phyloP scores from a whole-genome alignment of 129 eudicot genomes.

The Silybum marianum region DNA sequence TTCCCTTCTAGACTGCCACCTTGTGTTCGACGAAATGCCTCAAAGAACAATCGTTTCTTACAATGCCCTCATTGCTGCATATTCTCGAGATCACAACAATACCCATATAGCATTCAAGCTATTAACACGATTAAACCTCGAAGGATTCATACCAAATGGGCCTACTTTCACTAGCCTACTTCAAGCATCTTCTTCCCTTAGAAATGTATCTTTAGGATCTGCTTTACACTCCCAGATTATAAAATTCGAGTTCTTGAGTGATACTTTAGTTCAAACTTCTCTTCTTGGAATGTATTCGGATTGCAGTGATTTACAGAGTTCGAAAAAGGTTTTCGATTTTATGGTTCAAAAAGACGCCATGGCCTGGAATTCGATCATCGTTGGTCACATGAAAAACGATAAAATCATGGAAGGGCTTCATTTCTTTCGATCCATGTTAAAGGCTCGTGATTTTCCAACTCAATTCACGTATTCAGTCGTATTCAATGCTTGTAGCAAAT shows the following conservation, averaged over 20 bases:
- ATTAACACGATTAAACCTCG: slow-evolving; percentile 38
- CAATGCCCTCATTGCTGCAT: slow-evolving; percentile 67
- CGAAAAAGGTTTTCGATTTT: slow-evolving; percentile 46
- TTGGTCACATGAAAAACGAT: slow-evolving; percentile 61
- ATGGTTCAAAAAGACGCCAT: slow-evolving; percentile 50
- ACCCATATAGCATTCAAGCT: slow-evolving; percentile 43
- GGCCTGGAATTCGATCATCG: slow-evolving; percentile 79
- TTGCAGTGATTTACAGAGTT: slow-evolving; percentile 58
- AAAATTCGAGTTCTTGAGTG: slow-evolving; percentile 56
- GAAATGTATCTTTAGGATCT: slow-evolving; percentile 46
- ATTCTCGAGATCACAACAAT: slow-evolving; percentile 39
- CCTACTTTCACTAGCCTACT: slow-evolving; percentile 66
- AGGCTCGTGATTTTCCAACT: slow-evolving; percentile 39
- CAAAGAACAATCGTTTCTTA: slow-evolving; percentile 55
- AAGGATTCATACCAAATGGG: slow-evolving; percentile 52
- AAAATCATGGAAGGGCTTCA: slow-evolving; percentile 45
- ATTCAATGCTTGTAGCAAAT: slow-evolving; percentile 66
- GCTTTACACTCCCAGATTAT: slow-evolving; percentile 50
- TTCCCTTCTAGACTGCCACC: not conserved
- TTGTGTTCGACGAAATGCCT: slow-evolving; percentile 11
- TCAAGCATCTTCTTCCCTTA: slow-evolving; percentile 49
- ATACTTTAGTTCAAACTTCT: slow-evolving; percentile 62
- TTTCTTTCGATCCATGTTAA: slow-evolving; percentile 50
- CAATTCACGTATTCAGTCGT: slow-evolving; percentile 71
- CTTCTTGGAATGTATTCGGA: slow-evolving; percentile 66